Percentiles rank a stretch among this genome's conserved stretches.
phyloP scores from a whole-genome alignment of 2,329 filamentous ascomycete genomes.

The Zelopaecilomyces penicillatus region DNA sequence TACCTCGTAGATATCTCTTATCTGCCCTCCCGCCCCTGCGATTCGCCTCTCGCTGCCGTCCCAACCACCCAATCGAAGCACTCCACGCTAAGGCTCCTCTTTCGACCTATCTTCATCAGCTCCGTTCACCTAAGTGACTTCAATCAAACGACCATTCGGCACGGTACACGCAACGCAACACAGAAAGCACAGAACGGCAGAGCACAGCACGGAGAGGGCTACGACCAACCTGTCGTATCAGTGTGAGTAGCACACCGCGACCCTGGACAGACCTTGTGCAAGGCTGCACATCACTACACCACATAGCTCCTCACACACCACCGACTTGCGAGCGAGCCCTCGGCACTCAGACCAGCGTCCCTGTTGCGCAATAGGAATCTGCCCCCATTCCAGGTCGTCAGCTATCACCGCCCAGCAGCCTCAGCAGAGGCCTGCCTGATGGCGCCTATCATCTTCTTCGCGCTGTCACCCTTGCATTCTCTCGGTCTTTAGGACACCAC shows the following conservation, averaged over 20 bases:
- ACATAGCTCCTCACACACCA: background rate
- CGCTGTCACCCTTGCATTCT: background rate
- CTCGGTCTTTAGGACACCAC: background rate
- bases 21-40: slow-evolving; percentile 1
- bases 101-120: slow-evolving; percentile 17
- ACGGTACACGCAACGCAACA: slow-evolving; percentile 1
- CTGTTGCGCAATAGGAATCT: background rate
- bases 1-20: background rate
- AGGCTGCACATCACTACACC: background rate
- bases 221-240: too few species aligned
- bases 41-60: slow-evolving; percentile 5
- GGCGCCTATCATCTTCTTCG: background rate
- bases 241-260: too few species aligned
- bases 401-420: background rate
- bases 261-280: too few species aligned
- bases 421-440: slow-evolving; percentile 1
- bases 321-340: background rate
- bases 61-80: slow-evolving; percentile 20
- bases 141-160: slow-evolving; percentile 5
- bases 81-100: slow-evolving; percentile 21
- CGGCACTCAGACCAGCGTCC: background rate
- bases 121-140: slow-evolving; percentile 14
- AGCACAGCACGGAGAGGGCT: background rate
- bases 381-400: background rate
- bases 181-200: background rate